Percentiles rank a stretch among this genome's conserved stretches.
Conservation (phyloP, 768 basidiomycete genomes). For the Suillus placidus region DNA sequence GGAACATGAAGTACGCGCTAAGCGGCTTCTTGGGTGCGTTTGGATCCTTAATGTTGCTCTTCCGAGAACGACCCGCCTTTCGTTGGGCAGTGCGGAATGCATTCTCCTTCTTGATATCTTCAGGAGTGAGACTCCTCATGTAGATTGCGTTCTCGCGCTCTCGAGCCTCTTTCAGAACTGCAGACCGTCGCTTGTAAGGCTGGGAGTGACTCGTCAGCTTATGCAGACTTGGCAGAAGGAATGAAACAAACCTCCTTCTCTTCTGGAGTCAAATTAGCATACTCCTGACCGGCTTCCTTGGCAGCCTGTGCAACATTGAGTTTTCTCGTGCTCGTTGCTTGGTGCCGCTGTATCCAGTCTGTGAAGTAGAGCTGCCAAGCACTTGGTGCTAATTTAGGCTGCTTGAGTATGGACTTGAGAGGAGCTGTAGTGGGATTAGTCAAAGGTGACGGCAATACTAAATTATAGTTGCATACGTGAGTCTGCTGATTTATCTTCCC, state of each 20-base stretch:
- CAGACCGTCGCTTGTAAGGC: constrained; percentile 86
- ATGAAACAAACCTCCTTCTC: constrained; percentile 75
- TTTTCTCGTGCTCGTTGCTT: constrained; percentile 78
- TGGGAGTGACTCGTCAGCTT: constrained; percentile 36
- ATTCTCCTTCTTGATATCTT: constrained; percentile 95
- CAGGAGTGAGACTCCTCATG: constrained; percentile 86
- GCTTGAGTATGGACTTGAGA: constrained; percentile 77
- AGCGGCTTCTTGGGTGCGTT: constrained; percentile 97
- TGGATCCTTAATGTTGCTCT: constrained; percentile 95
- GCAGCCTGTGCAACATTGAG: constrained; percentile 95
- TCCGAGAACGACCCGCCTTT: constrained; percentile 89
- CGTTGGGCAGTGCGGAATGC: constrained; percentile 88
- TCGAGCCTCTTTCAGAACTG: constrained; percentile 81
- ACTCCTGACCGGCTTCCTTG: constrained; percentile 91
- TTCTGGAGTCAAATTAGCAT: constrained; percentile 72
- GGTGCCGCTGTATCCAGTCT: constrained; percentile 89
- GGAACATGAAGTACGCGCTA: constrained; percentile 93
- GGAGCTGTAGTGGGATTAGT: constrained; percentile 49
- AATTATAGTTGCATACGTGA: constrained; percentile 45
- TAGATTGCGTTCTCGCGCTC: constrained; percentile 83
- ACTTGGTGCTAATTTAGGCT: constrained; percentile 89
- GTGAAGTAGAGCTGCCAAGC: constrained; percentile 98
- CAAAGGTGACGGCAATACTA: constrained; percentile 27
- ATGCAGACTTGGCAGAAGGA: constrained; percentile 25
- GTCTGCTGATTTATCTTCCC: constrained; percentile 47